Evolutionary conservation across 2,329 filamentous ascomycete species (phyloP), one percentile per base, ranked within the genome.

Genomic region (Colletotrichum ledebouriae): DNA sequence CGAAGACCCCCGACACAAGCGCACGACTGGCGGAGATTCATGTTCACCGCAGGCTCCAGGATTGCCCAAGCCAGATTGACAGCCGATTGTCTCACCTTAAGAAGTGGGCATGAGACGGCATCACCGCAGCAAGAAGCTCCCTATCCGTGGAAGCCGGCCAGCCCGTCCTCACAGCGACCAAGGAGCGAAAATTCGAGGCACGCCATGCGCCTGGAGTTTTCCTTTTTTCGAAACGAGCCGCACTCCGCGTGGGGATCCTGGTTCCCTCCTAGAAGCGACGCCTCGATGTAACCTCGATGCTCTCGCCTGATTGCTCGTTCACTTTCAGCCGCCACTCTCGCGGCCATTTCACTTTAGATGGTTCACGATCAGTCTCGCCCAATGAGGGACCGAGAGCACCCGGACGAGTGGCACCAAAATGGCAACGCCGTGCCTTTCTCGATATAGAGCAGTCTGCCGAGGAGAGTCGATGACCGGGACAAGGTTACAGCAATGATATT

Each of bases 11-110:
- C 22, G 9, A 29, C 7, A 11, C n/a, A 17, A 37, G 10, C 52
- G 20, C 60, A 39, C 59, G 20, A 67, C 63, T 57, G 64, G 64
- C 59, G 63, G 63, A 67, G 59, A 63, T 67, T 60, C 25, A 17
- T 67, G 52, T n/a, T 52, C 15, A 17, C 34, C 52, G 34, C 0
- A 55, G 17, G 22, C 34, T 17, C 42, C 22, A 53, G 39, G n/a
- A 20, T 12, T 20, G 15, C 7, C 52, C 10, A 29, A 42, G 29
- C 17, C 34, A 39, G 25, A 39, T 57, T 46, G 25, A 52, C 41
- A 44, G 37, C 44, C 37, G 15, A 33, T 37, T 50, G 44, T 33
- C 34, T 44, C 22, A 55, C 33, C 57, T 56, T 25, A 15, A 50
- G 34, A 44, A 42, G 52, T 33, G 44, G 52, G 37, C 42, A 50